phyloP scores from a whole-genome alignment of 768 basidiomycete genomes.

The Podaxis sp. region DNA sequence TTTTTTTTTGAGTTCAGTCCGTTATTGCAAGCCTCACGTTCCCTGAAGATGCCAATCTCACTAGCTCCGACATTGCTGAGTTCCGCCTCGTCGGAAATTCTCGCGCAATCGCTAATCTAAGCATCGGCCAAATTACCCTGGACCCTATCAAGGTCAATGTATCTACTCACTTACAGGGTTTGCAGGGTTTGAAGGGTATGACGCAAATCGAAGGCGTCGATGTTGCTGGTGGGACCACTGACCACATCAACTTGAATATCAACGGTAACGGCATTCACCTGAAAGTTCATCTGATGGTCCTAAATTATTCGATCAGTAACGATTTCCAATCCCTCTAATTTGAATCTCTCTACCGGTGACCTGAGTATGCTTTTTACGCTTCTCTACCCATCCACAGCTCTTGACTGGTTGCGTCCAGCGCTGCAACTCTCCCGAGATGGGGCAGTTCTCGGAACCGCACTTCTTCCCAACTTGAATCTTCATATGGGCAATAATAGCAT shows the following conservation, averaged over 20 bases:
- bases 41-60: conserved; percentile 52
- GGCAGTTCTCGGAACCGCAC: conserved; percentile 53
- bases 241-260: conserved; percentile 59
- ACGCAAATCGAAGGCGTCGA: conserved; percentile 60
- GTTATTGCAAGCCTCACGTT: conserved; percentile 6
- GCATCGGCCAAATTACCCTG: conserved; percentile 65
- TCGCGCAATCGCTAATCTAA: conserved; percentile 55
- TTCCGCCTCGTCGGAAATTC: conserved; percentile 63
- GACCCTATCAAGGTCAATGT: conserved; percentile 74
- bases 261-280: conserved; percentile 36
- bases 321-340: conserved; percentile 67
- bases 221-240: conserved; percentile 59
- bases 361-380: conserved; percentile 43
- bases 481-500: conserved; percentile 60
- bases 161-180: conserved; percentile 54
- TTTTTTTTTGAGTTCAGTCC: not conserved
- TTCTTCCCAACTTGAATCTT: conserved; percentile 59
- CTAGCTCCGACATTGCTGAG: conserved; percentile 40
- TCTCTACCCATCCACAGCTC: not conserved
- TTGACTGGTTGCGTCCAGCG: conserved; percentile 28
- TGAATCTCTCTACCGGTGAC: conserved; percentile 61
- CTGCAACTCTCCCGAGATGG: conserved; percentile 55
- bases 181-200: conserved; percentile 57
- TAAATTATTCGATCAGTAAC: conserved; percentile 35
- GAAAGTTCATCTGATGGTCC: not conserved